Evolutionary conservation across 1,139 yeast species (phyloP).

Genomic region (Debaryomycetaceae sp.): DNA sequence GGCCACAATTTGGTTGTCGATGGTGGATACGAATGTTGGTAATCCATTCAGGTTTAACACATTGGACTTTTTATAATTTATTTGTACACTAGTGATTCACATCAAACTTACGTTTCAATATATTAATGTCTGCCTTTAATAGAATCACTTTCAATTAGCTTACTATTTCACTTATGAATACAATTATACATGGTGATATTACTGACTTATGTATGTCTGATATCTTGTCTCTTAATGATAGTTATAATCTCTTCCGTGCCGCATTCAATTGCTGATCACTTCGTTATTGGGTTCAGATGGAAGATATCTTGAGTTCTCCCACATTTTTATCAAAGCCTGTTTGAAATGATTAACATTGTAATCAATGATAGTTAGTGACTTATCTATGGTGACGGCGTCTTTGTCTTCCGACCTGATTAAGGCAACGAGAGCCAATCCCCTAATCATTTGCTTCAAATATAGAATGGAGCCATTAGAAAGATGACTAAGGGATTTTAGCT

Average conservation of each 20-base stretch:
- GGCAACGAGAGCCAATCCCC: conserved; percentile 90
- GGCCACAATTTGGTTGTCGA: conserved; percentile 51
- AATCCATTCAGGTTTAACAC: conserved; percentile 4
- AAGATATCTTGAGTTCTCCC: conserved; percentile 41
- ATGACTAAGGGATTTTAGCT: conserved; percentile 65
- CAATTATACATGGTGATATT: no score
- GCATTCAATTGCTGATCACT: neutral
- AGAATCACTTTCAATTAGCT: neutral
- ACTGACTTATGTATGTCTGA: no score
- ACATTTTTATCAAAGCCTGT: conserved; percentile 74
- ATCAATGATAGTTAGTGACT: conserved; percentile 73
- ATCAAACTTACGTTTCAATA: neutral
- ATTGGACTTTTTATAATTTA: neutral
- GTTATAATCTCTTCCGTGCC: no score
- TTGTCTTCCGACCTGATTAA: conserved; percentile 64
- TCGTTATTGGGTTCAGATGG: conserved; percentile 1
- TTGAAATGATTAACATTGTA: conserved; percentile 84
- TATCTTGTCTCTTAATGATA: no score
- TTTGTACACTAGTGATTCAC: neutral
- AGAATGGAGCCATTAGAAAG: conserved; percentile 80
- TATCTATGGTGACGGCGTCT: conserved; percentile 45
- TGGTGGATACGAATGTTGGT: conserved; percentile 46
- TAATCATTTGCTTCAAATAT: conserved; percentile 85
- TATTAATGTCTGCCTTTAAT: neutral
- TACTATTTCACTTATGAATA: no score